phyloP scores from a whole-genome alignment of 352 stramenopile species.

The Globisporangium spinosum region DNA sequence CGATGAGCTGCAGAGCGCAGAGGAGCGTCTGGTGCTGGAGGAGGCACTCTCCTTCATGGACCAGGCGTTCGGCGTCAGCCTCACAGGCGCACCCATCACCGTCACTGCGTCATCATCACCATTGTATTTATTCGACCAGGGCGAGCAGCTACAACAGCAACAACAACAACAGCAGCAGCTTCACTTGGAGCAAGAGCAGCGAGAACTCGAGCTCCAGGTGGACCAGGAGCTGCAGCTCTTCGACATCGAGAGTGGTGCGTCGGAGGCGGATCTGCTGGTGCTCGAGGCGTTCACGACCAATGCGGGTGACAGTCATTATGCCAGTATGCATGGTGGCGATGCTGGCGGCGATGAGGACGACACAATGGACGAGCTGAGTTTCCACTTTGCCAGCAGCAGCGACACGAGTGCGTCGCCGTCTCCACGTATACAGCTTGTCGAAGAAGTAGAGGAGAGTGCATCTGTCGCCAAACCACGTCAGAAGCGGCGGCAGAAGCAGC shows the following conservation, averaged over 20 bases:
- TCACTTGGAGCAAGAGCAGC: not conserved
- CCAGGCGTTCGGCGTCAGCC: not conserved
- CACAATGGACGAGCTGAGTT: constrained; percentile 1
- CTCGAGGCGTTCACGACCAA: constrained; percentile 1
- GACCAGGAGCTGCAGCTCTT: constrained; percentile 5
- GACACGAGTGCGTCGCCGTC: not conserved
- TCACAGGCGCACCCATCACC: constrained; percentile 2
- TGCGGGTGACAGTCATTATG: not conserved
- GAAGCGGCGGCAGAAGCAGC: not conserved
- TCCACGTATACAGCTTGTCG: not conserved
- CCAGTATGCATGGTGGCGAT: too few relatives aligned
- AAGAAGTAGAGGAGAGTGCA: not conserved
- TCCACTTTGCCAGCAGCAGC: constrained; percentile 2
- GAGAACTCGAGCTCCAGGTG: not conserved
- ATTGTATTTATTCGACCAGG: constrained; percentile 2
- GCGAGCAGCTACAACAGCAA: not conserved
- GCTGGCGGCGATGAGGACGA: not conserved
- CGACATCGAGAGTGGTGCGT: not conserved
- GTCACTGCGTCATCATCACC: not conserved
- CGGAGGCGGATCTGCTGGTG: not conserved
- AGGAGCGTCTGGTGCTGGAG: constrained; percentile 13
- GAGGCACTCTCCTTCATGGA: constrained; percentile 7
- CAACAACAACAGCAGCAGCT: not conserved
- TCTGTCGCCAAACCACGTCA: not conserved
- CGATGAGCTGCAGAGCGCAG: constrained; percentile 4